A percentile compares a stretch with the other conserved stretches of the same genome.
phyloP scores from a whole-genome alignment of 306 rosid genomes.

The Clitoria ternatea region DNA sequence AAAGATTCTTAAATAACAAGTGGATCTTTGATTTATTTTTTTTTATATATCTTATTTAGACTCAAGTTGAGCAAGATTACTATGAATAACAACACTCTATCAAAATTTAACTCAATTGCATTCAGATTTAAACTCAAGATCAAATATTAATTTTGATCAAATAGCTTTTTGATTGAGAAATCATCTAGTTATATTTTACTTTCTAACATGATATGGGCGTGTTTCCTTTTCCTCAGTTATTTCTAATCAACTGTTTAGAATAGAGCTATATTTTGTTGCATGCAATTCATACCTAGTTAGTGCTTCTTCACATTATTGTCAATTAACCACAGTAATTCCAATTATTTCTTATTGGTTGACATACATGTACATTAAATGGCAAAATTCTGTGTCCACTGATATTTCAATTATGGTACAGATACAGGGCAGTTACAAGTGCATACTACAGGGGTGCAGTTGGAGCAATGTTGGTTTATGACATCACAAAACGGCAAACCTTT shows the following conservation, averaged over 20 bases:
- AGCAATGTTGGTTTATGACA: constrained; percentile 94
- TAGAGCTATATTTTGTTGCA: background rate
- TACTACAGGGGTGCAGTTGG: constrained; percentile 98
- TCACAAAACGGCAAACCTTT: constrained; percentile 80
- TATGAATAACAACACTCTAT: no score
- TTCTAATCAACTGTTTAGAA: background rate
- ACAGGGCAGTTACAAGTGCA: constrained; percentile 96
- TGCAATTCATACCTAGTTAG: background rate
- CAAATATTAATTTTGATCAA: background rate
- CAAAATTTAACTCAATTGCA: no score
- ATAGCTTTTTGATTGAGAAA: background rate
- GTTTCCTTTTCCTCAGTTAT: background rate
- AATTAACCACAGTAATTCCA: no score
- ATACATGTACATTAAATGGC: background rate
- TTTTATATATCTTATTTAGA: no score
- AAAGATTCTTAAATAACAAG: background rate
- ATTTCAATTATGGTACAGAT: constrained; percentile 42
- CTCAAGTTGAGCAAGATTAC: no score
- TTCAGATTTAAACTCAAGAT: no score
- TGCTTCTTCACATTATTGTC: background rate
- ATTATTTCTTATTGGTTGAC: background rate
- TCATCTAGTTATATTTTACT: background rate
- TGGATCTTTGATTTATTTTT: no score
- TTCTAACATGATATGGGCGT: background rate
- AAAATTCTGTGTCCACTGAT: constrained; percentile 10